A percentile compares a stretch with the other conserved stretches of the same genome.
phyloP scores from a whole-genome alignment of 305 asterid genomes.

The Fraxinus ornus region DNA sequence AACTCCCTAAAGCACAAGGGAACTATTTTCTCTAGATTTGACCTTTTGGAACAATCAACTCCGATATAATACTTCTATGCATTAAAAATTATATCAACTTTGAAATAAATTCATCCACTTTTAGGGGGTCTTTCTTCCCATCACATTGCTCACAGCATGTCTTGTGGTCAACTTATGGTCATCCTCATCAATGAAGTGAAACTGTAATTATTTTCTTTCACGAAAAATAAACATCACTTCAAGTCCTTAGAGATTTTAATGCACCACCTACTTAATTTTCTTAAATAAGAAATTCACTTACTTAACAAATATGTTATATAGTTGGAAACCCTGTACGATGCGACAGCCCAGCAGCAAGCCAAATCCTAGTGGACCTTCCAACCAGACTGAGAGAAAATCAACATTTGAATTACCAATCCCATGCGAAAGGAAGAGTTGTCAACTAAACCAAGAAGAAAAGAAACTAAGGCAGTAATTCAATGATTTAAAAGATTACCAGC shows the following conservation, averaged over 20 bases:
- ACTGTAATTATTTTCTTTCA: slow-evolving; percentile 1
- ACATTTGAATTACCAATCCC: slow-evolving; percentile 22
- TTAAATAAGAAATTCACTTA: slow-evolving; percentile 38
- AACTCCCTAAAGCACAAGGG: background rate
- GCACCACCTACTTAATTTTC: slow-evolving; percentile 10
- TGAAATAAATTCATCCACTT: background rate
- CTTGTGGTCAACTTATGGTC: background rate
- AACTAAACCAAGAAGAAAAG: slow-evolving; percentile 7
- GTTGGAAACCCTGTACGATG: slow-evolving; percentile 72
- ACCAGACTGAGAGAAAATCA: slow-evolving; percentile 65
- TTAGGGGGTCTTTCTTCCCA: background rate
- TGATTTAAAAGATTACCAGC: slow-evolving; percentile 42
- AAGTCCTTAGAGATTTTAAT: slow-evolving; percentile 5
- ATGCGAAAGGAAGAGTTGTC: slow-evolving; percentile 7
- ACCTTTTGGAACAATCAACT: slow-evolving; percentile 4
- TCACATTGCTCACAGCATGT: background rate
- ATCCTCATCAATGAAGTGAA: background rate
- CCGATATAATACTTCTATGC: background rate
- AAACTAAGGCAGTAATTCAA: slow-evolving; percentile 4
- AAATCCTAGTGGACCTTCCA: slow-evolving; percentile 87
- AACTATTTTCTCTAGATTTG: background rate
- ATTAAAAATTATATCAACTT: background rate
- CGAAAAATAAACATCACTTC: background rate
- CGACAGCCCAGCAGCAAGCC: slow-evolving; percentile 88
- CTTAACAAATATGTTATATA: slow-evolving; percentile 77